A percentile compares a stretch with the other conserved stretches of the same genome.
These are phyloP conservation scores for Lanzia echinophila DNA, from an alignment of 2,329 filamentous ascomycete genomes.

Conservation along the genomic window DNA sequence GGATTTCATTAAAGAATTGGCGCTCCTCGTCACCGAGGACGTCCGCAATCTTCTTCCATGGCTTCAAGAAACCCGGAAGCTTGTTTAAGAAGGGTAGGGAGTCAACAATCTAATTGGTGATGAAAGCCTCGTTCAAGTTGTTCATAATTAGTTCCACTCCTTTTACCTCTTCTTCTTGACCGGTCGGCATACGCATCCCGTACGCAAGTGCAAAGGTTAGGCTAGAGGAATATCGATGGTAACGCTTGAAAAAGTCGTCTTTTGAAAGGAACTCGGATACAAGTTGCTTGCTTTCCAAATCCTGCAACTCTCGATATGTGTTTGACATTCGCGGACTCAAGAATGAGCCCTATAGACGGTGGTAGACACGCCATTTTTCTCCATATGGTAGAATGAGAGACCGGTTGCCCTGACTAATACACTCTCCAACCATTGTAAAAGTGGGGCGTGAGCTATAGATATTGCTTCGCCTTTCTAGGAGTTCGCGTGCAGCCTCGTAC, in stretches of 20 bases:
- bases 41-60: slow-evolving; percentile 11
- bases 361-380: slow-evolving; percentile 36
- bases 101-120: slow-evolving; percentile 35
- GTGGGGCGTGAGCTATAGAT: slow-evolving; percentile 40
- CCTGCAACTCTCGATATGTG: slow-evolving; percentile 28
- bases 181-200: slow-evolving; percentile 28
- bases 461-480: slow-evolving; percentile 40
- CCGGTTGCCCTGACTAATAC: slow-evolving; percentile 39
- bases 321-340: slow-evolving; percentile 36
- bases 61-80: slow-evolving; percentile 34
- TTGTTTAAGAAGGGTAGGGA: slow-evolving; percentile 34
- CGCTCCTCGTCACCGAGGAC: neutral
- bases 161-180: slow-evolving; percentile 19
- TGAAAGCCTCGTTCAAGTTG: neutral
- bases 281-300: slow-evolving; percentile 28
- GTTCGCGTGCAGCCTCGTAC: slow-evolving; percentile 35
- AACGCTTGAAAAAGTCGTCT: slow-evolving; percentile 34
- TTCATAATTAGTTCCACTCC: neutral
- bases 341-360: slow-evolving; percentile 37
- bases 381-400: slow-evolving; percentile 40
- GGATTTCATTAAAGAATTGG: neutral
- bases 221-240: slow-evolving; percentile 25
- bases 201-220: slow-evolving; percentile 35
- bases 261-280: neutral
- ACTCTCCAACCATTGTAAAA: slow-evolving; percentile 30